A percentile compares a stretch with the other conserved stretches of the same genome.
Evolutionary conservation across 2,329 filamentous ascomycete genomes (phyloP).

Genomic region (Penicillium sp.): DNA sequence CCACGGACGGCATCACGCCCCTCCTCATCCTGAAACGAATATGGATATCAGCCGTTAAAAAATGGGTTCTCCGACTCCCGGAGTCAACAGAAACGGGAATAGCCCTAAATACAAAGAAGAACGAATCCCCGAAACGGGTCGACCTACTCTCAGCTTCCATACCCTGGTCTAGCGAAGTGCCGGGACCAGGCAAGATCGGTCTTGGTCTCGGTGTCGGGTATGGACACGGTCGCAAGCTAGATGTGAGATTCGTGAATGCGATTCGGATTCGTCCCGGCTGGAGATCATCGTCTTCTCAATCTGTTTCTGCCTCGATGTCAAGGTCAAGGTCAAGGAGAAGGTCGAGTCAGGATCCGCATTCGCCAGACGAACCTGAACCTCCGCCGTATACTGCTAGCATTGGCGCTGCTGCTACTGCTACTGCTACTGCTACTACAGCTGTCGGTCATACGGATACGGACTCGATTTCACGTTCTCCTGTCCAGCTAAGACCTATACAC

Average conservation of each 20-base stretch:
- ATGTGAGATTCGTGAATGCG: slow-evolving; percentile 19
- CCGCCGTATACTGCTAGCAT: slow-evolving; percentile 16
- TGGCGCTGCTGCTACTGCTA: too few species aligned
- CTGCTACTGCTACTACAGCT: too few species aligned
- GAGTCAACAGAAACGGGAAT: too few species aligned
- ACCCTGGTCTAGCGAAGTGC: neutral
- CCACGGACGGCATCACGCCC: slow-evolving; percentile 9
- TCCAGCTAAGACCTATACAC: too few species aligned
- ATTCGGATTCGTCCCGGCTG: neutral
- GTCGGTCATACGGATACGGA: too few species aligned
- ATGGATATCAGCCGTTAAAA: slow-evolving; percentile 8
- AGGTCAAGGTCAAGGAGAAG: too few species aligned
- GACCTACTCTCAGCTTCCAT: neutral
- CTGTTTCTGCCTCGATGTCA: too few species aligned
- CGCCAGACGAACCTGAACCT: neutral
- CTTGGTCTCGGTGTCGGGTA: too few species aligned
- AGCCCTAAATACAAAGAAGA: too few species aligned
- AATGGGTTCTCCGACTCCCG: neutral
- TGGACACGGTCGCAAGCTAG: slow-evolving; percentile 7
- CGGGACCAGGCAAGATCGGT: neutral
- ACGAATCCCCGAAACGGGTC: neutral
- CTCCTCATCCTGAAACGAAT: slow-evolving; percentile 16
- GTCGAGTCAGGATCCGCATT: too few species aligned
- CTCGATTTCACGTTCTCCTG: too few species aligned
- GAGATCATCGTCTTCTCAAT: too few species aligned